Base-by-base conservation (phyloP, 148 eudicot genomes). In the Chenopodium formosanum region DNA sequence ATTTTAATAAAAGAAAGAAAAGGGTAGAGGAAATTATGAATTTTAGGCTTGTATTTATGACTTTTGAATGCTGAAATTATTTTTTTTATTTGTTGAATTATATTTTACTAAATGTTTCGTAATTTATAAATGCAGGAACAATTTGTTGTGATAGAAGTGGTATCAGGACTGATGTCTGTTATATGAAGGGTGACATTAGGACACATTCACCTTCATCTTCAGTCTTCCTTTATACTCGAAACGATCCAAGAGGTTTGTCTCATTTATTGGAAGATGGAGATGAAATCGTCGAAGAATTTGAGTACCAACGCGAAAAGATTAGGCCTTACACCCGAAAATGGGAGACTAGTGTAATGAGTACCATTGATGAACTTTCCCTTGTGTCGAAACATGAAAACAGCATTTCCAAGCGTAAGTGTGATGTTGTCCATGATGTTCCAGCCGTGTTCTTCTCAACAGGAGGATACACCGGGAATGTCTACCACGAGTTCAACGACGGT, bases 391-490 rank as follows among this genome's bases (percentile, higher is more conserved):
- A 76, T 56, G 52, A 81, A 66, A 58, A 75, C n/a, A 78, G 70
- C 27, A 75, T 64, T 4, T 29, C 68, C 44, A 70, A 71, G 25
- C 91, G 72, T 20, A 73, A 69, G 1, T 96, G 99, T 74, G 95
- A 96, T 75, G 97, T 96, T 63, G 46, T 25, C 8, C 99, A 96
- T 77, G 88, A 94, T 74, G 93, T 96, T 56, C 98, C 99, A 0
- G 99, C 98, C 0, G 89, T 96, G 64, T 90, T 96, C 88, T 96
- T 96, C 90, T 96, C 99, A 2, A 94, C 97, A 2, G 97, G 95
- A 48, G 99, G 99, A 9, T 96, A 90, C 67, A 94, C 99, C 0
- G 98, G 98, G 29, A 96, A 96, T 64, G 87, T 91, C 5, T 96
- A 91, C 86, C 99, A 96, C 53, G 99, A 96, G 53, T 92, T 96